Conservation (phyloP, 1,284 basidiomycete genomes). For the Moniliophthora roreri region DNA sequence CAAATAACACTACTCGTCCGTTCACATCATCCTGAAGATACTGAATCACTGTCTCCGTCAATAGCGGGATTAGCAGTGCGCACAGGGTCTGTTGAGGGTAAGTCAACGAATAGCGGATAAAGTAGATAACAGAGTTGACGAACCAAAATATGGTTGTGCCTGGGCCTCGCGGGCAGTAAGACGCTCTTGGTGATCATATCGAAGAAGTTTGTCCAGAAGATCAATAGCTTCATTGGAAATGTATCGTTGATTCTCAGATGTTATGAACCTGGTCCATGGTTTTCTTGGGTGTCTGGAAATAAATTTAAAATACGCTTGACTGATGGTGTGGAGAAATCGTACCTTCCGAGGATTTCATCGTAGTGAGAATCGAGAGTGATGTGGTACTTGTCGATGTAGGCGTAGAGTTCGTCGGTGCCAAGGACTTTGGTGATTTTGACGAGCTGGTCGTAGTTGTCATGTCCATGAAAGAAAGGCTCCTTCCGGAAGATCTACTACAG, state of each 20-base stretch:
- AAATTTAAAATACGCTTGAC: conserved; percentile 13
- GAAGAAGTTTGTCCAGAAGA: conserved; percentile 92
- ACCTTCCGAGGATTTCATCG: conserved; percentile 86
- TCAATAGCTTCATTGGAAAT: conserved; percentile 99
- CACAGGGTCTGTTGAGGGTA: conserved; percentile 50
- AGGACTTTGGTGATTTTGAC: conserved; percentile 98
- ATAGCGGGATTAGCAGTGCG: conserved; percentile 55
- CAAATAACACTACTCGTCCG: conserved; percentile 29
- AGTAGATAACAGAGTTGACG: conserved; percentile 16
- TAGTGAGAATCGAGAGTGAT: conserved; percentile 91
- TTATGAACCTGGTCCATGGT: conserved; percentile 93
- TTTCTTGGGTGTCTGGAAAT: conserved; percentile 81
- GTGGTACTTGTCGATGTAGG: conserved; percentile 91
- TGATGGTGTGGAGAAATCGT: conserved; percentile 16
- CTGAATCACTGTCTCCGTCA: conserved; percentile 71
- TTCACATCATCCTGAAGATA: conserved; percentile 44
- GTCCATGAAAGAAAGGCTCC: conserved; percentile 99
- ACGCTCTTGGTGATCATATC: conserved; percentile 97
- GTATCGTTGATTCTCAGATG: conserved; percentile 94
- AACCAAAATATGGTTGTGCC: conserved; percentile 87
- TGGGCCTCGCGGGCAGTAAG: conserved; percentile 93
- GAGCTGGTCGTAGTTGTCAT: conserved; percentile 98
- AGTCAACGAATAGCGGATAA: neutral
- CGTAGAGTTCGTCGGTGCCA: conserved; percentile 93
- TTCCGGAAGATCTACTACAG: conserved; percentile 90